Evolutionary conservation across 805 yeast genomes (phyloP), one percentile per base, ranked within the genome.

Genomic region (Sugiyamaella boreocaroliniensis): DNA sequence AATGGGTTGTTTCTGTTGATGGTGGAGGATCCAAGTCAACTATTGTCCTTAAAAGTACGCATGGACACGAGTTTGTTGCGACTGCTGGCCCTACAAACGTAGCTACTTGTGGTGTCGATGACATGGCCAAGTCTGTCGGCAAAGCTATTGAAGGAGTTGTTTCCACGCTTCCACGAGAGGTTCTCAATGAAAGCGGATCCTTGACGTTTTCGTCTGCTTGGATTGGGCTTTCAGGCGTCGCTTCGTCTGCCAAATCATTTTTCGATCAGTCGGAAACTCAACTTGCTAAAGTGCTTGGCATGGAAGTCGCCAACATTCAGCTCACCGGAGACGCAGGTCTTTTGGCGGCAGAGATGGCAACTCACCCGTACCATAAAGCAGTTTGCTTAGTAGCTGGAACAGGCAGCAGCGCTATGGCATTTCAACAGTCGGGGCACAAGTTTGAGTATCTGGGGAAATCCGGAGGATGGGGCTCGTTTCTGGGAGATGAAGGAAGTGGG

Each of bases 21-120:
- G 65, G 62, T n/a, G 65, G 65, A n/a, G 65, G 65, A 5, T 52
- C 64, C 26, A 59, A 59, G 40, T 58, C 63, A 22, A 45, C 57
- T 8, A 62, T 58, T 6, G 57, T 54, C 6, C 51, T 61, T 26
- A 52, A 52, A 20, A 47, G 47, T 14, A 20, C 55, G 2, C 29
- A 48, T 16, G 61, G 61, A 8, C 20, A 40, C 11, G 46, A 49
- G 14, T 49, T 48, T 16, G 22, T 45, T 1, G 57, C 59, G 4
- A 41, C n/a, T 9, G 47, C 50, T 12, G 64, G 60, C n/a, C 37
- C 60, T 12, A 50, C 60, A 15, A 61, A 57, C 34, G 48, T 58
- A 12, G 45, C 49, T 8, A 52, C 52, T 40, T 29, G 37, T 14
- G 57, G 58, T 3, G 46, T 52, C 14, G 53, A 50, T 7, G 51